Base-by-base conservation (phyloP, 2,329 filamentous ascomycete species). In the Alternaria alternata region DNA sequence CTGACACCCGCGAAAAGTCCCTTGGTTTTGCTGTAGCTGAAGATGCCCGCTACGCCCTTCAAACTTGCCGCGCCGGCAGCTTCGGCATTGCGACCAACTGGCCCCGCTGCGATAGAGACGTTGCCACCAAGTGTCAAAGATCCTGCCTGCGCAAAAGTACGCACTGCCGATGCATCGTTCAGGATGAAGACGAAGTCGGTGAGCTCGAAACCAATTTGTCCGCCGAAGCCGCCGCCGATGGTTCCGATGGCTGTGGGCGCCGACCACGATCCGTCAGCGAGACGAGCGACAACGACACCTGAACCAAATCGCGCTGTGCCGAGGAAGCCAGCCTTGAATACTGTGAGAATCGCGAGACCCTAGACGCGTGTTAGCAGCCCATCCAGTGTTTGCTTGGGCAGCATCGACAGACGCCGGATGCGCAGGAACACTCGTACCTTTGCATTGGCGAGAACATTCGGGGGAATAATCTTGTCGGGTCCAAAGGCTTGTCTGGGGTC, bases 151-250 rank as follows among this genome's bases (percentile, higher is more conserved):
- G 94, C 93, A 80, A 99, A 98, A 8, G 94, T 94, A 79, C 92
- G 92, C 67, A 99, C 94, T 44, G 95, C 94, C 59, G 84, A 88
- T 42, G 89, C 84, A 75, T 99, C 94, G 81, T 99, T 99, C 66
- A 99, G 88, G 67, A 99, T 97, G 81, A 99, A 98, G 77, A 99
- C 95, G 76, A 99, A 99, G 78, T 95, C 92, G 60, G 92, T 95
- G 63, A 96, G 80, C 79, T 96, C 92, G 79, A 94, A 92, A 36
- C 92, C 92, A 73, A 96, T 92, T 81, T 95, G 92, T 41, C 92
- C 92, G 68, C 92, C 92, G 66, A 96, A 91, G 24, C 92, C 92
- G 55, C 89, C 92, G 68, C 92, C 92, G 28, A 90, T 88, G 1
- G 91, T 93, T 53, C 89, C 89, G 73, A 95, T 93, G 52, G 92